A percentile compares a stretch with the other conserved stretches of the same genome.
phyloP scores from a whole-genome alignment of 176 grass and related monocot species.

The Aegilops sharonensis region DNA sequence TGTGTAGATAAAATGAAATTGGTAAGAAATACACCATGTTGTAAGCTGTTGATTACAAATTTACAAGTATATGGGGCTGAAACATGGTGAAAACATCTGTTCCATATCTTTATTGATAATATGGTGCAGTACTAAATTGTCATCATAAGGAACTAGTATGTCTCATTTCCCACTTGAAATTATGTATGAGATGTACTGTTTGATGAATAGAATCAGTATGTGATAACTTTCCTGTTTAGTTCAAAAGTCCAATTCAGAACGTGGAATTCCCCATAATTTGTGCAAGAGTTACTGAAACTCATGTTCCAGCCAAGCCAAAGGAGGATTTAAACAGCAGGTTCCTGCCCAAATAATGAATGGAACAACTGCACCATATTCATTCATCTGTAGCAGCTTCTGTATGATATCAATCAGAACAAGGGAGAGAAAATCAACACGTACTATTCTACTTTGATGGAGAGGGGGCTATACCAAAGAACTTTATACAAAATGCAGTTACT shows the following conservation, averaged over 20 bases:
- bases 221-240: not conserved
- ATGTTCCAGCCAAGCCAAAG: too few relatives aligned
- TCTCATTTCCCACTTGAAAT: not conserved
- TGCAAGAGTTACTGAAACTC: too few relatives aligned
- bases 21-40: slow-evolving; percentile 7
- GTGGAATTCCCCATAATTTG: not conserved
- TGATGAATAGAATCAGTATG: not conserved
- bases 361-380: too few relatives aligned
- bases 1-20: not conserved
- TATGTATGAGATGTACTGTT: not conserved
- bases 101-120: too few relatives aligned
- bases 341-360: too few relatives aligned
- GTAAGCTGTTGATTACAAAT: not conserved
- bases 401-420: too few relatives aligned
- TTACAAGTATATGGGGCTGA: not conserved
- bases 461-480: too few relatives aligned
- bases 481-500: too few relatives aligned
- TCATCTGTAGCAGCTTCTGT: too few relatives aligned
- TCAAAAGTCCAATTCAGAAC: not conserved
- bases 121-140: not conserved
- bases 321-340: too few relatives aligned
- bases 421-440: too few relatives aligned
- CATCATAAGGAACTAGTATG: slow-evolving; percentile 8
- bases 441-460: too few relatives aligned
- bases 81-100: not conserved